Evolutionary conservation across 768 basidiomycete species (phyloP), one percentile per base, ranked within the genome.

Genomic region (Tylopilus sp.): DNA sequence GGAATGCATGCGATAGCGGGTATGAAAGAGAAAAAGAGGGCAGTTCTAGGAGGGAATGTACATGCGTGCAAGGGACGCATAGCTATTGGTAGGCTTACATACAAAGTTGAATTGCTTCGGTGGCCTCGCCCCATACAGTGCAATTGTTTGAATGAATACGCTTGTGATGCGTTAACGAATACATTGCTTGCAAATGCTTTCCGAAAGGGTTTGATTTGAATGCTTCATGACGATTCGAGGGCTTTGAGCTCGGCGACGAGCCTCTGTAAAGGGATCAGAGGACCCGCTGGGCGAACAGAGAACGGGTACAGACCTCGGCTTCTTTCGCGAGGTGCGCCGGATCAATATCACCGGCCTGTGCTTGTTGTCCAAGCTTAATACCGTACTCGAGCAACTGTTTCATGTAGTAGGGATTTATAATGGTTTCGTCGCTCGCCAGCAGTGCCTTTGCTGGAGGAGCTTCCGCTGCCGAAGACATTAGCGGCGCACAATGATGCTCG

Each of bases 381-480:
- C 87, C 86, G 63, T 90, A 89, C 54, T 80, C 67, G 12, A 91
- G 71, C 43, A 91, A 66, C 60, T 91, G 89, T 49, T 74, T 73
- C 89, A 91, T 90, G 69, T 87, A 90, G 65, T 86, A 81, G 3
- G 87, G 85, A 57, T 84, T 86, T 62, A 91, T 90, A 48, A 90
- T 75, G 0, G 85, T 83, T 65, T 90, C 86, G 54, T 88, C 75
- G 19, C 64, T 66, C 2, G 67, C 69, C 5, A 82, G 65, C 19
- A 69, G 58, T 16, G 66, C 57, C 41, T 69, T 73, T 30, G 64
- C 74, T 6, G 55, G 61, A 36, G 64, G 61, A 29, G 50, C 50
- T 29, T 67, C 64, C 21, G 74, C 68, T 69, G 26, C 19, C 37
- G 30, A 36, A 31, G 31, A 40, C 6, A 34, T 60, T 2, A 61